These are phyloP conservation scores for Paramyrothecium roridum DNA, from an alignment of 2,329 filamentous ascomycete species.

Conservation along the genomic window DNA sequence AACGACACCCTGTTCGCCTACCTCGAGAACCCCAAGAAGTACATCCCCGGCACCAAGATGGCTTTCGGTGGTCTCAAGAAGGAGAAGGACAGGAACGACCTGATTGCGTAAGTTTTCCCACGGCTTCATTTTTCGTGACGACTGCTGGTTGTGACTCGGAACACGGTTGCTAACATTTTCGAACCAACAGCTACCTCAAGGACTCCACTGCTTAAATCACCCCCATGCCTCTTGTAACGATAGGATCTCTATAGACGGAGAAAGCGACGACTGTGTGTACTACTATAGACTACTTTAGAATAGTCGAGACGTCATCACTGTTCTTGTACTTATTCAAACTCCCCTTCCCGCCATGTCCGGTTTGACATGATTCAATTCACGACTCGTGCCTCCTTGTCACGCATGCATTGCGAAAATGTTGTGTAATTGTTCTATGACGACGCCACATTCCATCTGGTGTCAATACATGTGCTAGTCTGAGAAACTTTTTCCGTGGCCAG, in stretches of 20 bases:
- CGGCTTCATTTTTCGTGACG: background rate
- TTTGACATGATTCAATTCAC: background rate
- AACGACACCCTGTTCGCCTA: constrained; percentile 89
- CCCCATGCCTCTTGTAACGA: constrained; percentile 28
- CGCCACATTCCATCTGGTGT: too few species aligned
- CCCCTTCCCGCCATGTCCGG: constrained; percentile 24
- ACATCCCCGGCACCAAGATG: constrained; percentile 99
- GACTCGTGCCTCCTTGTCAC: background rate
- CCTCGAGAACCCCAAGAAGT: constrained; percentile 99
- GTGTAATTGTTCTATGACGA: too few species aligned
- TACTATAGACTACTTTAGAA: constrained; percentile 36
- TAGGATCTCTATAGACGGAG: constrained; percentile 33
- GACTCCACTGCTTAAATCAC: constrained; percentile 64
- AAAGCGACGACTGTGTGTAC: constrained; percentile 25
- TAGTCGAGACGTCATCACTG: constrained; percentile 21
- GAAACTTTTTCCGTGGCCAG: too few species aligned
- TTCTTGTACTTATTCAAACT: constrained; percentile 31
- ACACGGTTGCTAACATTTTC: constrained; percentile 17
- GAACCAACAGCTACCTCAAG: constrained; percentile 61
- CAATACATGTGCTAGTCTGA: too few species aligned
- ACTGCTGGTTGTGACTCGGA: background rate
- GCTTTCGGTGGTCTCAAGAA: constrained; percentile 99
- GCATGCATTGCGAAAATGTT: too few species aligned
- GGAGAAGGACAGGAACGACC: constrained; percentile 97
- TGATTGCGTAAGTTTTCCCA: constrained; percentile 76